Evolutionary conservation across 1,139 yeast genomes (phyloP), one percentile per base, ranked within the genome.

Genomic region (Suhomyces guaymorum): DNA sequence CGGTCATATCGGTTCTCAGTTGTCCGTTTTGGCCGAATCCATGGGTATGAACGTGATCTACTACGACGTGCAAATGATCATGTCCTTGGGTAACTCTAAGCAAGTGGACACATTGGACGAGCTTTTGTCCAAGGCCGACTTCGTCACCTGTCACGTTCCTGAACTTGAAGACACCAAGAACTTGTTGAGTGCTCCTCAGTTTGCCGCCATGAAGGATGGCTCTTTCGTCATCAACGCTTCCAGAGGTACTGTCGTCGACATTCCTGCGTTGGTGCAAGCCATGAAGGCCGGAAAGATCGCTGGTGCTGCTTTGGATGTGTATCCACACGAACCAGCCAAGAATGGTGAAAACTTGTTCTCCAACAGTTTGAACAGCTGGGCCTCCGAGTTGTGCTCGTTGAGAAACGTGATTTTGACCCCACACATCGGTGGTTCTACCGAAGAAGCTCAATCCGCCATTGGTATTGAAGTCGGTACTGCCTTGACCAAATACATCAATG

Each of bases 401-500:
- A 80, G 94, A 68, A 94, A 92, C 62, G 82, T 92, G 39, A 89
- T 94, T 46, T 75, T 92, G 57, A 83, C 97, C 38, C 99, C 99
- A 24, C 99, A 92, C 59, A 92, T 92, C 54, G 99, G 99, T 69
- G 98, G 98, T 47, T 89, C 97, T 33, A 92, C 99, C 31, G 97
- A 92, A 66, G 99, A 92, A 71, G 98, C 98, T 21, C 99, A 92
- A 74, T 79, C 89, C 42, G 96, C 97, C 33, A 92, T 92, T 59
- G 98, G 99, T 66, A 73, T 90, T 43, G 99, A 92, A 70, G 99
- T 92, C 42, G 89, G 84, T 40, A 73, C 85, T 32, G 80, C 96
- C 20, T 75, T 92, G 57, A 74, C 90, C 48, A 88, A 87, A 62
- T 94, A 89, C 70, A 84, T 92, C 61, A 92, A 90, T 65, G 98